phyloP scores from a whole-genome alignment of 108 stramenopile genomes.

The Ochromonas danica region DNA sequence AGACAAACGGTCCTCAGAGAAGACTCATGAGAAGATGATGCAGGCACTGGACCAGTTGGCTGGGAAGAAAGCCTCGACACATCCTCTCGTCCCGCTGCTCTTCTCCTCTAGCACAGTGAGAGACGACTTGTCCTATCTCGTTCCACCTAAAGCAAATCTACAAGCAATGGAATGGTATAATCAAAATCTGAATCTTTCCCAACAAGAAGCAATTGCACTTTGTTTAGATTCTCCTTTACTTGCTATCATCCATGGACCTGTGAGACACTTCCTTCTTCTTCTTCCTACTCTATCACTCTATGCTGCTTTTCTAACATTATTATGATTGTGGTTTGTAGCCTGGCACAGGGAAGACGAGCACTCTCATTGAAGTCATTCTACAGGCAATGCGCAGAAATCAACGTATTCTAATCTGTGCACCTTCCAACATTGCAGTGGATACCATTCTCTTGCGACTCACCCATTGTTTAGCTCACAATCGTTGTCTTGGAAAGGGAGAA shows the following conservation, averaged over 20 bases:
- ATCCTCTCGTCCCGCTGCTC: neutral
- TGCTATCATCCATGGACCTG: conserved; percentile 1
- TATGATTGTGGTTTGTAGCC: neutral
- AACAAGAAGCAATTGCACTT: neutral
- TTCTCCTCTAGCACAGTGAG: neutral
- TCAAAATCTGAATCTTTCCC: conserved; percentile 21
- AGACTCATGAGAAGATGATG: conserved; percentile 28
- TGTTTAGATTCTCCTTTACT: neutral
- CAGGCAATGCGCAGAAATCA: conserved; percentile 70
- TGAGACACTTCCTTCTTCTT: neutral
- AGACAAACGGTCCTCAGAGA: neutral
- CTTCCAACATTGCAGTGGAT: conserved; percentile 98
- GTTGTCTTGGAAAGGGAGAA: neutral
- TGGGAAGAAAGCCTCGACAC: neutral
- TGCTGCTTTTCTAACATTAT: neutral
- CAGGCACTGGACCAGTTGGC: conserved; percentile 4
- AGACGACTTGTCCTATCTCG: too few species aligned
- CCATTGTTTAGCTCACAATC: neutral
- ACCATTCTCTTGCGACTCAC: conserved; percentile 84
- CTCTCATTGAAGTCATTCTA: conserved; percentile 72
- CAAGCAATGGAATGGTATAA: neutral
- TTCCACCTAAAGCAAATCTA: neutral
- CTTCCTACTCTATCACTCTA: neutral
- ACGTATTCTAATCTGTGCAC: conserved; percentile 87
- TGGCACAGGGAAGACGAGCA: conserved; percentile 36